Percentiles rank a stretch among this genome's conserved stretches.
These are phyloP conservation scores for Salvia splendens DNA, from an alignment of 257 asterid genomes.

Conservation along the genomic window DNA sequence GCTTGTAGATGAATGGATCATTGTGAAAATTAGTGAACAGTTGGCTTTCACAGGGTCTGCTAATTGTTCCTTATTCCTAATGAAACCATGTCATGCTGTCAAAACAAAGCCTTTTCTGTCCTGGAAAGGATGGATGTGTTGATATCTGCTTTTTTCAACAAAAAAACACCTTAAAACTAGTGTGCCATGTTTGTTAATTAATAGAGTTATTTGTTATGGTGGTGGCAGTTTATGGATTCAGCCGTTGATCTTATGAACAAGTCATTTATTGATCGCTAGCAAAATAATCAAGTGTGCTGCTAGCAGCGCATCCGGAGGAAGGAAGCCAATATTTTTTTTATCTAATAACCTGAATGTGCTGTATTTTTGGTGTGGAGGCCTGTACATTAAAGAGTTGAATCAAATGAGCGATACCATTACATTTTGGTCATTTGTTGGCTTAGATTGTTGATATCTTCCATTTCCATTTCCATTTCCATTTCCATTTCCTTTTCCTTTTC, in stretches of 20 bases:
- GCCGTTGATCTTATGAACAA: slow-evolving; percentile 73
- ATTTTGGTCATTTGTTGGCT: too few relatives aligned
- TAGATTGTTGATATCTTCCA: too few relatives aligned
- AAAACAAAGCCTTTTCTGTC: neutral
- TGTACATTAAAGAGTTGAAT: slow-evolving; percentile 36
- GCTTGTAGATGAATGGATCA: neutral
- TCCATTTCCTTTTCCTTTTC: too few relatives aligned
- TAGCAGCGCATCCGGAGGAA: neutral
- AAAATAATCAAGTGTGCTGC: slow-evolving; percentile 15
- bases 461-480: too few relatives aligned
- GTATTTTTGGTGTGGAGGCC: slow-evolving; percentile 26
- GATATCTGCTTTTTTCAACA: neutral
- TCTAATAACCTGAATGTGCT: slow-evolving; percentile 12
- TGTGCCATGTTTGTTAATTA: slow-evolving; percentile 25
- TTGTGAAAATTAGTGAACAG: neutral
- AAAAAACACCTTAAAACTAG: neutral
- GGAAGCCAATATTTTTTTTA: slow-evolving; percentile 11
- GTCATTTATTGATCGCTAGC: slow-evolving; percentile 64
- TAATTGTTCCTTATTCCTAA: neutral
- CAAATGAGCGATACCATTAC: slow-evolving; percentile 18
- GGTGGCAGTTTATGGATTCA: slow-evolving; percentile 75
- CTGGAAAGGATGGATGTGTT: neutral
- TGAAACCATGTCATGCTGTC: neutral
- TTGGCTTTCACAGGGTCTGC: neutral
- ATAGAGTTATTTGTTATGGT: neutral